Base-by-base conservation (phyloP, 805 yeast species). In the Metschnikowia matae region DNA sequence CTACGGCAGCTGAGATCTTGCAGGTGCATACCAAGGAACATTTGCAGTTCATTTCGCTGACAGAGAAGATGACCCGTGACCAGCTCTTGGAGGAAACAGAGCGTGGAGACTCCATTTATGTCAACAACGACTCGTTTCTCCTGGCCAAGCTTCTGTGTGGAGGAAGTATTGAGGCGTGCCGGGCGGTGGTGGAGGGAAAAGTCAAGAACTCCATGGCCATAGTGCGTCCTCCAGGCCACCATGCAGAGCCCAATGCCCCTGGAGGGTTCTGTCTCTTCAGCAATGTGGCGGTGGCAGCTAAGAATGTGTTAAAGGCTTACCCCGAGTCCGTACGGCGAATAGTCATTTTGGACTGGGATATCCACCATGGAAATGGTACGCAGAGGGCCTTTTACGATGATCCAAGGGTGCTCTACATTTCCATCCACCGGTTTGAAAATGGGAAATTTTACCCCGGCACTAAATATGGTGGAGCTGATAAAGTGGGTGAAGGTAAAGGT, bases 191-290 rank as follows among this genome's bases (percentile, higher is more conserved):
- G 8, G 97, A 91, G 64, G 96, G 96, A 2, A 73, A 78, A 49
- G 98, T 92, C 31, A 89, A 89, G 63, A 94, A 94, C 64, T 84
- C 97, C 0, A 64, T 94, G 45, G 99, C 99, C 0, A 88, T 94
- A 6, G 96, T 94, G 14, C 81, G 99, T 57, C 99, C 99, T 1
- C 99, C 99, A 0, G 99, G 99, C 6, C 99, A 94, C 71, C 99
- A 94, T 64, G 98, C 99, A 0, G 99, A 95, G 63, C 99, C 99
- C 1, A 94, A 89, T 57, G 75, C 90, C 14, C 96, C 99, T 0
- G 98, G 97, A 44, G 99, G 99, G 13, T 94, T 94, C 65, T 94
- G 99, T 70, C 73, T 94, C 42, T 94, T 94, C 64, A 87, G 96
- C 54, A 94, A 94, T 63, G 99, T 94, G 21, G 97, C 98, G 0